Percentiles rank a stretch among this genome's conserved stretches.
phyloP scores from a whole-genome alignment of 1,284 basidiomycete genomes.

The Puccinia hordei region DNA sequence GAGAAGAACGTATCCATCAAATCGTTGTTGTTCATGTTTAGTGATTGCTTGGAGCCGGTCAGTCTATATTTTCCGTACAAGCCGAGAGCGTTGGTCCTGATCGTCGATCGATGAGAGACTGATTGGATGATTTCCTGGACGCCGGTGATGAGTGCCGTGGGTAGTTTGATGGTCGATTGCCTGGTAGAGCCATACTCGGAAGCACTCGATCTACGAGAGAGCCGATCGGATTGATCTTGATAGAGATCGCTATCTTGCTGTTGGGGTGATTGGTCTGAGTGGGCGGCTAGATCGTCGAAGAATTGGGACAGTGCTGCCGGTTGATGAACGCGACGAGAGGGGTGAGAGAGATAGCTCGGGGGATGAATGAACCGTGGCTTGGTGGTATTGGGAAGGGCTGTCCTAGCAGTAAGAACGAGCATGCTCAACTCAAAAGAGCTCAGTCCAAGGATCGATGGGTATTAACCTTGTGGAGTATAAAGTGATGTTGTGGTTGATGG shows the following conservation, averaged over 20 bases:
- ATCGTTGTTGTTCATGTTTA: background rate
- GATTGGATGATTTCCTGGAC: slow-evolving; percentile 40
- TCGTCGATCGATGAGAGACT: slow-evolving; percentile 36
- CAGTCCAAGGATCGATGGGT: no score
- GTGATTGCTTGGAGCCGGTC: slow-evolving; percentile 24
- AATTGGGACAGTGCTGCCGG: slow-evolving; percentile 1
- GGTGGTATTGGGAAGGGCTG: no score
- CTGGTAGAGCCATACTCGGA: slow-evolving; percentile 32
- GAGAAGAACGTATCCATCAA: slow-evolving; percentile 15
- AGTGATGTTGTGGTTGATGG: no score
- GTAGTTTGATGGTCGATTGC: slow-evolving; percentile 28
- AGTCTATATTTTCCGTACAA: slow-evolving; percentile 27
- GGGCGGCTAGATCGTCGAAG: slow-evolving; percentile 8
- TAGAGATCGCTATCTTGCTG: background rate
- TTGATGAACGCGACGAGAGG: background rate
- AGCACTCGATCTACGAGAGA: slow-evolving; percentile 2
- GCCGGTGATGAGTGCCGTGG: slow-evolving; percentile 11
- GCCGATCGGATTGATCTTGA: background rate
- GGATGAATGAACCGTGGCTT: background rate
- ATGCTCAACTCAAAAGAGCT: no score
- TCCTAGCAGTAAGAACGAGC: background rate
- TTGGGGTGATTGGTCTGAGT: background rate
- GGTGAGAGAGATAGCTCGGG: background rate
- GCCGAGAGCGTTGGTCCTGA: slow-evolving; percentile 31
- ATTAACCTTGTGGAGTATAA: no score